Evolutionary conservation across 1,284 basidiomycete genomes (phyloP).

Genomic region (Ceratorhiza oryzae-sativae): DNA sequence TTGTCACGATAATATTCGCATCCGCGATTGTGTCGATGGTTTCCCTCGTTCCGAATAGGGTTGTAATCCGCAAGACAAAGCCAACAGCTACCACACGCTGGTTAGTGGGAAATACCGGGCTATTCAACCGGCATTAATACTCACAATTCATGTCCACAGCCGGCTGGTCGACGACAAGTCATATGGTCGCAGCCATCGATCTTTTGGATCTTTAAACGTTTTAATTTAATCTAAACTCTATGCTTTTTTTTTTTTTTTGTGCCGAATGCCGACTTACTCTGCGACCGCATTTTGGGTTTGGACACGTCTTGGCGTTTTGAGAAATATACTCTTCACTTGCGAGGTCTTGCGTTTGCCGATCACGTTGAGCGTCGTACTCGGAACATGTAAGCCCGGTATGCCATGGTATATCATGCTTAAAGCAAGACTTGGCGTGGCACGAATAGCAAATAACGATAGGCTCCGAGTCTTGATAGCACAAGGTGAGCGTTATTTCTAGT

Average conservation of each 20-base stretch:
- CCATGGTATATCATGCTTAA: constrained; percentile 34
- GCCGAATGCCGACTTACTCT: neutral
- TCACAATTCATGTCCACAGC: constrained; percentile 26
- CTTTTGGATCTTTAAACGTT: constrained; percentile 30
- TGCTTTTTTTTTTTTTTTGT: no score
- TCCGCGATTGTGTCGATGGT: neutral
- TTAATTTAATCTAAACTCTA: no score
- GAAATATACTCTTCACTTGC: constrained; percentile 17
- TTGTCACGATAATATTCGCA: neutral
- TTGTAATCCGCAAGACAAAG: constrained; percentile 11
- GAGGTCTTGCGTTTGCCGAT: neutral
- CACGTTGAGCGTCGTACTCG: constrained; percentile 12
- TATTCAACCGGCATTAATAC: neutral
- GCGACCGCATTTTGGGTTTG: constrained; percentile 6
- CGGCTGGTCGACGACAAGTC: constrained; percentile 17
- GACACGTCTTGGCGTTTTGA: constrained; percentile 1
- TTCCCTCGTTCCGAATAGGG: neutral
- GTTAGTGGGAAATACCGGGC: neutral
- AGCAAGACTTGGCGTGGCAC: constrained; percentile 17
- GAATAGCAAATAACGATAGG: constrained; percentile 32
- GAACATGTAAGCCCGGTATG: constrained; percentile 33
- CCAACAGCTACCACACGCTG: neutral
- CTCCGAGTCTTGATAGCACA: neutral
- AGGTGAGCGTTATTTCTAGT: neutral
- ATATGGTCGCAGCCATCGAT: constrained; percentile 15